Evolutionary conservation across 768 basidiomycete genomes (phyloP).

Genomic region (Lentinula aciculospora): DNA sequence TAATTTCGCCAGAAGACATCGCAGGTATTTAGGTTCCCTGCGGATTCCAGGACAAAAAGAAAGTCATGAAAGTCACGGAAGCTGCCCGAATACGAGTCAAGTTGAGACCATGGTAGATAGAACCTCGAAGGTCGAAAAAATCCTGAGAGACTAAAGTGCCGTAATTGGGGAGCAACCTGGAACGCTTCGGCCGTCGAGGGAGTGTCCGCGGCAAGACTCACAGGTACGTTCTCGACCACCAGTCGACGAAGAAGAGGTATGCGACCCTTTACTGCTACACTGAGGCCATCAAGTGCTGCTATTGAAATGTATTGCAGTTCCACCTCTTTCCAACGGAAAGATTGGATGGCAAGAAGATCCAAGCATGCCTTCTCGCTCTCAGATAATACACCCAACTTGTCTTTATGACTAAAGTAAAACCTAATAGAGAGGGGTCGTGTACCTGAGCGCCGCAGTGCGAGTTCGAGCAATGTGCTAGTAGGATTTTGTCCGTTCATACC

Average conservation of each 20-base stretch:
- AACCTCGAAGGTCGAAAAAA: neutral
- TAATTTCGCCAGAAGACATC: constrained; percentile 4
- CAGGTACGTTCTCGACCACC: neutral
- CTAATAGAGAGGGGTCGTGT: neutral
- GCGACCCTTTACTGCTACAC: neutral
- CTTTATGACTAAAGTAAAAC: neutral
- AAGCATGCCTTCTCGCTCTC: neutral
- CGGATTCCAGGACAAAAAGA: neutral
- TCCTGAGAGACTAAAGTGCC: neutral
- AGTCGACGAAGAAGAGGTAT: neutral
- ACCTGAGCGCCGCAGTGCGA: constrained; percentile 1
- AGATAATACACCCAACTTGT: neutral
- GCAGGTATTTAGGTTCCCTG: neutral
- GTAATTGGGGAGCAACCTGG: neutral
- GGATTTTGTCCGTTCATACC: neutral
- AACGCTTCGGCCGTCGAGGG: constrained; percentile 2
- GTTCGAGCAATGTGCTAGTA: neutral
- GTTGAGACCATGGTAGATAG: neutral
- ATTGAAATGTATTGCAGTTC: neutral
- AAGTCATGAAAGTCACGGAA: neutral
- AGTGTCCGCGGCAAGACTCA: neutral
- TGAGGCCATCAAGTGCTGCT: neutral
- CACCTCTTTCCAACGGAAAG: constrained; percentile 2
- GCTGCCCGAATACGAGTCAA: neutral
- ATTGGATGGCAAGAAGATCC: neutral